Conservation (phyloP, 768 basidiomycete species). For the Suillus subalutaceus region DNA sequence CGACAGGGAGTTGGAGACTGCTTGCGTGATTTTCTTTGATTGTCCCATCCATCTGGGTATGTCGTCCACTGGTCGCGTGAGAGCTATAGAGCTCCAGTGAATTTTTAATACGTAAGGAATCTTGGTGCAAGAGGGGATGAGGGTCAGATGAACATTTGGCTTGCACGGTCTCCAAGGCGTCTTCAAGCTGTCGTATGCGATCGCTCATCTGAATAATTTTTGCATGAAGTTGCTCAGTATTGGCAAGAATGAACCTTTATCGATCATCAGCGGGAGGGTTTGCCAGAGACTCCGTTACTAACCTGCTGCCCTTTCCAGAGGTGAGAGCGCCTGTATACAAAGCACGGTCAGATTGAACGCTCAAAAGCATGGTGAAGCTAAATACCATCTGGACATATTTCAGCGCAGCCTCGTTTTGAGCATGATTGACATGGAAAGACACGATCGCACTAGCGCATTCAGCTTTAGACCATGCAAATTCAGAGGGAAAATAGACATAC, state of each 20-base stretch:
- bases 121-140: conserved; percentile 62
- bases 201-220: conserved; percentile 64
- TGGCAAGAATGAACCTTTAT: conserved; percentile 65
- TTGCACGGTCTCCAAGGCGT: conserved; percentile 53
- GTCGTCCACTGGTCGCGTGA: conserved; percentile 24
- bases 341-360: conserved; percentile 12
- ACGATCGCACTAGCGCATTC: conserved; percentile 56
- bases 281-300: conserved; percentile 15
- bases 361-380: conserved; percentile 5
- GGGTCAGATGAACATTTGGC: conserved; percentile 39
- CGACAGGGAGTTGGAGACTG: conserved; percentile 14
- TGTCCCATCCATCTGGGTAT: conserved; percentile 12
- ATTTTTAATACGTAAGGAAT: conserved; percentile 64
- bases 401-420: conserved; percentile 65
- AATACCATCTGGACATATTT: conserved; percentile 62
- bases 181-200: conserved; percentile 66
- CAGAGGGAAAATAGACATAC: conserved; percentile 32
- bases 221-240: conserved; percentile 66
- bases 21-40: conserved; percentile 16
- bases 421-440: conserved; percentile 70
- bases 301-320: conserved; percentile 67
- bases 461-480: conserved; percentile 12
- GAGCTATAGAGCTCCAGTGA: conserved; percentile 63
- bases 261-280: conserved; percentile 18
- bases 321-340: conserved; percentile 52